Percentiles rank a stretch among this genome's conserved stretches.
Conservation (phyloP, 768 basidiomycete species). For the Termitomyces sp. region DNA sequence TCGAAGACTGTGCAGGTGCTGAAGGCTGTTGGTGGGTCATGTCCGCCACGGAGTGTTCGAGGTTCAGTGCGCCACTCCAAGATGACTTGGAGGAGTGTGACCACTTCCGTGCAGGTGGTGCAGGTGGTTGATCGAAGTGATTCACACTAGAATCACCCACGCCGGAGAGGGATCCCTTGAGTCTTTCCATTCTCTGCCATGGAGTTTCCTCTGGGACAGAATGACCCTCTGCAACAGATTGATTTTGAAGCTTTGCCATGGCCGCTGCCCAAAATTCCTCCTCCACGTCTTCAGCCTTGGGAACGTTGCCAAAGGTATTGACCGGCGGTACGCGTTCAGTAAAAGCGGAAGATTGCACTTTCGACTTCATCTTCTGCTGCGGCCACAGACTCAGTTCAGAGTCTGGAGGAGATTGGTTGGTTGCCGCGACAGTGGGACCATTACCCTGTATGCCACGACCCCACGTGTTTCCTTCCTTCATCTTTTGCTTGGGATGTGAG, state of each 20-base stretch:
- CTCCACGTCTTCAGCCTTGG: not conserved
- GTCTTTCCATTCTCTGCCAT: constrained; percentile 16
- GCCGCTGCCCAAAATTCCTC: constrained; percentile 5
- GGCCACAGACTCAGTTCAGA: constrained; percentile 1
- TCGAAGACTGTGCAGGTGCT: constrained; percentile 3
- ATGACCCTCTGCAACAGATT: not conserved
- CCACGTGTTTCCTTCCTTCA: constrained; percentile 5
- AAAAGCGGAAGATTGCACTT: not conserved
- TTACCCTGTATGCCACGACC: not conserved
- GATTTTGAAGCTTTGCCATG: not conserved
- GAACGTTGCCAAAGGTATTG: not conserved
- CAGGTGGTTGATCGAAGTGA: constrained; percentile 10
- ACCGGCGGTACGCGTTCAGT: not conserved
- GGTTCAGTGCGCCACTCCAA: constrained; percentile 4
- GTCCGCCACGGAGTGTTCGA: constrained; percentile 5
- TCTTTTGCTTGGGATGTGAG: constrained; percentile 2
- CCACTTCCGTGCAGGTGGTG: constrained; percentile 2
- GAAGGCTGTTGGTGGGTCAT: constrained; percentile 4
- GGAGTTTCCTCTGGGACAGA: constrained; percentile 13
- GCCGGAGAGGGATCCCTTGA: constrained; percentile 1
- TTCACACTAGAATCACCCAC: not conserved
- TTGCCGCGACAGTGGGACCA: not conserved
- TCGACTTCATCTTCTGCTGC: constrained; percentile 1
- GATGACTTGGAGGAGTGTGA: constrained; percentile 10
- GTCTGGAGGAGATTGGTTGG: not conserved